A percentile compares a stretch with the other conserved stretches of the same genome.
These are phyloP conservation scores for Pleurotus sapidus DNA, from an alignment of 768 basidiomycete genomes.

Conservation along the genomic window DNA sequence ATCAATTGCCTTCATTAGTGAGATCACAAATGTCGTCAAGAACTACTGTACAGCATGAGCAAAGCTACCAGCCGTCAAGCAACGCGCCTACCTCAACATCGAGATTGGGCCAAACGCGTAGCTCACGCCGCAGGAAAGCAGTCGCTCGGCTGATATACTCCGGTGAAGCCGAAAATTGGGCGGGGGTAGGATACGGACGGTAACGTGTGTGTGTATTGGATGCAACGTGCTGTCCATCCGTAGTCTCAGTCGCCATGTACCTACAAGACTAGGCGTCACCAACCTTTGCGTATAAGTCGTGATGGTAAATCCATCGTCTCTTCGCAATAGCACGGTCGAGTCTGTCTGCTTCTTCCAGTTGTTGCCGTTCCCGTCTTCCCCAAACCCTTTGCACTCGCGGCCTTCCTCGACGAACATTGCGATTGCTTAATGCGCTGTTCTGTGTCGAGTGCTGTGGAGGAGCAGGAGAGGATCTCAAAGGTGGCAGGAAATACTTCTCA, in stretches of 20 bases:
- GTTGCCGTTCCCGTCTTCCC: slow-evolving; percentile 50
- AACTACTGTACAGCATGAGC: slow-evolving; percentile 46
- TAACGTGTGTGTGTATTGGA: slow-evolving; percentile 85
- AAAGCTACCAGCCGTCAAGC: slow-evolving; percentile 14
- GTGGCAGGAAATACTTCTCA: slow-evolving; percentile 74
- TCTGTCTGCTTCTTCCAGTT: slow-evolving; percentile 60
- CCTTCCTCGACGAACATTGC: slow-evolving; percentile 29
- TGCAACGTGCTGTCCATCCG: slow-evolving; percentile 71
- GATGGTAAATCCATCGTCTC: slow-evolving; percentile 78
- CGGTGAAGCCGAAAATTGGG: slow-evolving; percentile 76
- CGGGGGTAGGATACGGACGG: slow-evolving; percentile 85
- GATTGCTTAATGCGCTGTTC: slow-evolving; percentile 23
- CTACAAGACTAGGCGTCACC: slow-evolving; percentile 16
- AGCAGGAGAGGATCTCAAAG: slow-evolving; percentile 52
- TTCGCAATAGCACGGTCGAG: slow-evolving; percentile 72
- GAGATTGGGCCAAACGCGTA: slow-evolving; percentile 79
- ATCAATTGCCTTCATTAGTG: slow-evolving; percentile 90
- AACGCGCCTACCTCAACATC: slow-evolving; percentile 70
- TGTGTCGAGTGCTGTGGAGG: slow-evolving; percentile 16
- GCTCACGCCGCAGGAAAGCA: slow-evolving; percentile 78
- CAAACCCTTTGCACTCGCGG: slow-evolving; percentile 45
- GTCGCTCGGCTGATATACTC: slow-evolving; percentile 77
- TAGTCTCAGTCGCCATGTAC: slow-evolving; percentile 9
- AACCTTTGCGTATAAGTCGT: slow-evolving; percentile 84
- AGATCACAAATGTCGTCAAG: slow-evolving; percentile 83